Conservation (phyloP, 371 early-diverging fungal genomes). For the Nematocida ironsii region DNA sequence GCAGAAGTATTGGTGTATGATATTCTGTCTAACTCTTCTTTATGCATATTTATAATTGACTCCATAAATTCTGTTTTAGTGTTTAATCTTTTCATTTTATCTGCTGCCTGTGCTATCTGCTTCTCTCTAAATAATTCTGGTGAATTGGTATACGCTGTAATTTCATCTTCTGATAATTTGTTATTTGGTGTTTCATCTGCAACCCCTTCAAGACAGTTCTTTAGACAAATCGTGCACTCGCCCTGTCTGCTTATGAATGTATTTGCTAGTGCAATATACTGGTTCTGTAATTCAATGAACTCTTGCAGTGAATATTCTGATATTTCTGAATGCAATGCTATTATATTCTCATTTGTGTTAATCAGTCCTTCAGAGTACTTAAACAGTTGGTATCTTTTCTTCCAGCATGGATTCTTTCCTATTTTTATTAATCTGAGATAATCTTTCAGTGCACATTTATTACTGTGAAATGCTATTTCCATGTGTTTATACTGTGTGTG, state of each 20-base stretch:
- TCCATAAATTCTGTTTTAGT: conserved; percentile 39
- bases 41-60: conserved; percentile 48
- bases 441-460: conserved; percentile 58
- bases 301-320: conserved; percentile 13
- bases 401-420: conserved; percentile 51
- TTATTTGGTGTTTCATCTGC: neutral
- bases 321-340: conserved; percentile 25
- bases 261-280: neutral
- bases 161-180: neutral
- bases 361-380: conserved; percentile 42
- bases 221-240: conserved; percentile 28
- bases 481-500: neutral
- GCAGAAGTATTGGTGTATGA: conserved; percentile 11
- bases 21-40: conserved; percentile 37
- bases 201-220: conserved; percentile 38
- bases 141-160: neutral
- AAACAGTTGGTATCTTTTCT: conserved; percentile 30
- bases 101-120: conserved; percentile 16
- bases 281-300: conserved; percentile 24
- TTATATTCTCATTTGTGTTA: conserved; percentile 44
- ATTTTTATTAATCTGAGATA: conserved; percentile 14
- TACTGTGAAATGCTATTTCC: conserved; percentile 55
- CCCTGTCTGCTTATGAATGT: neutral
- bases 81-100: conserved; percentile 31
- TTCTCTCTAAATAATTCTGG: neutral